A percentile compares a stretch with the other conserved stretches of the same genome.
phyloP scores from a whole-genome alignment of 148 eudicot species.

The Chenopodium album region DNA sequence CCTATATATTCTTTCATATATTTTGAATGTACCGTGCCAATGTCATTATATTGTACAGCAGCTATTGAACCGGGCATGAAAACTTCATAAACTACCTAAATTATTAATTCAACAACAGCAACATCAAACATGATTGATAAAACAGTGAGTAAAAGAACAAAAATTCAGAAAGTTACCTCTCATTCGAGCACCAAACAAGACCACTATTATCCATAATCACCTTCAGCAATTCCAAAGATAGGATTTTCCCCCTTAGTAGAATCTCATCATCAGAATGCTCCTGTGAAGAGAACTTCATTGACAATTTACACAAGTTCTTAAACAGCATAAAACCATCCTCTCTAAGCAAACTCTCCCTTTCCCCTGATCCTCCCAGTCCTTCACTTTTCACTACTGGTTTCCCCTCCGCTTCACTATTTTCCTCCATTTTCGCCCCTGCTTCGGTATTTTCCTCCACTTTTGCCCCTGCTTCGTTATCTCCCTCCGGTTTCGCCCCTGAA shows the following conservation, averaged over 20 bases:
- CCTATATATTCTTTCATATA: background rate
- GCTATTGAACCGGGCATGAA: background rate
- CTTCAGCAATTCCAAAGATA: conserved; percentile 90
- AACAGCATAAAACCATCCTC: conserved; percentile 83
- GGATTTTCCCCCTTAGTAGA: conserved; percentile 79
- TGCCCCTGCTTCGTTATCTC: conserved; percentile 20
- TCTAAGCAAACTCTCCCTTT: conserved; percentile 60
- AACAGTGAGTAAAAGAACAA: background rate
- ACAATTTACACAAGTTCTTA: conserved; percentile 86
- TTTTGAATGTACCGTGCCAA: background rate
- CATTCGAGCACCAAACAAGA: conserved; percentile 79
- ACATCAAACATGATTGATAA: background rate
- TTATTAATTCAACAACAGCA: background rate
- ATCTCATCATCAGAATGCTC: conserved; percentile 89
- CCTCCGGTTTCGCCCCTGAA: conserved; percentile 19
- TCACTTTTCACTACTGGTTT: conserved; percentile 27
- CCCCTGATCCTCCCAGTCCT: conserved; percentile 25
- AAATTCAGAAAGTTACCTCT: conserved; percentile 51
- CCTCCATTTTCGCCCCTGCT: conserved; percentile 20
- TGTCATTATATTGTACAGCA: background rate
- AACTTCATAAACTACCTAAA: background rate
- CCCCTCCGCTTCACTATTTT: conserved; percentile 19
- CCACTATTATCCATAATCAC: conserved; percentile 84
- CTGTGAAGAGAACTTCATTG: conserved; percentile 91
- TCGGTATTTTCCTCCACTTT: conserved; percentile 19